Evolutionary conservation across 2,329 filamentous ascomycete species (phyloP), one percentile per base, ranked within the genome.

Genomic region (Neonectria neomacrospora): DNA sequence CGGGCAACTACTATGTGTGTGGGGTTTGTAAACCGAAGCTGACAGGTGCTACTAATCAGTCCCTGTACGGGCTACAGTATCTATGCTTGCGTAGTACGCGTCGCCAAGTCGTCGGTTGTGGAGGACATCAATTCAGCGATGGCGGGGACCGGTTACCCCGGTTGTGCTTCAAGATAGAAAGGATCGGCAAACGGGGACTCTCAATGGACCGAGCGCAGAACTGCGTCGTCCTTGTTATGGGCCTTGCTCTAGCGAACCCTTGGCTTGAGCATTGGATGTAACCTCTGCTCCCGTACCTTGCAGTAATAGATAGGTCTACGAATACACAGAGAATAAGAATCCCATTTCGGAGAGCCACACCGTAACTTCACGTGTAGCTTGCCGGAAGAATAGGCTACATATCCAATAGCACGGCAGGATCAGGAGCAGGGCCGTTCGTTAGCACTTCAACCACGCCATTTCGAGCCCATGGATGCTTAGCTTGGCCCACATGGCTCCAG

Each of bases 401-500:
- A 42, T n/a, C 37, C 39, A 44, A 32, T 16, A 20, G 23, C 41
- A 56, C 26, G 30, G 28, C 23, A 18, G 34, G 23, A 42, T 50
- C 23, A 42, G n/a, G 32, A 18, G 2, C 34, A 51, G 44, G 44
- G n/a, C 9, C 10, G 14, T 52, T 30, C 14, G 41, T 14, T 20
- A 18, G 23, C 22, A 23, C 7, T 26, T 53, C 18, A 39, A 39
- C 37, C 37, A 18, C 30, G 18, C 53, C 34, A 55, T 47, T 34
- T 47, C 26, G 51, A 45, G 10, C 10, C 28, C 48, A 42, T 54
- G 18, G 34, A 42, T 37, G 14, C 32, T 26, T 52, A 26, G 42
- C 26, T 52, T 58, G 56, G 56, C 56, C 56, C 47, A 45, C 56
- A 52, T 53, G 26, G 55, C 22, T 7, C n/a, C 45, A 34, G 14